Conservation (phyloP, 129 eudicot species). For the Oenanthe sinensis region DNA sequence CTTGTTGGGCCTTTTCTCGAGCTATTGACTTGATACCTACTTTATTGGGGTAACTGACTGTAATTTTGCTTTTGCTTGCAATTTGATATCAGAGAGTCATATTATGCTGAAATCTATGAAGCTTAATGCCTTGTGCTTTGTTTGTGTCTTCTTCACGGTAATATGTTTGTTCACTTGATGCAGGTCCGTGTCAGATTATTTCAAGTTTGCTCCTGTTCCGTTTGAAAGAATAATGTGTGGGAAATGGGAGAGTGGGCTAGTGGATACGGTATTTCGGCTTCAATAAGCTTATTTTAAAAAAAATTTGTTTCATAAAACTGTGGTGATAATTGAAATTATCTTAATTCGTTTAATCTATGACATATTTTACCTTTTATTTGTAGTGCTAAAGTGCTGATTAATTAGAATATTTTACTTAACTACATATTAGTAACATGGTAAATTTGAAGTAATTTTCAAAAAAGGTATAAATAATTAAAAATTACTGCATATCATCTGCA, state of each 20-base stretch:
- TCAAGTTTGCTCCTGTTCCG: slow-evolving; percentile 68
- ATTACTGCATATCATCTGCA: background rate
- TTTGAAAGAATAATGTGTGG: slow-evolving; percentile 43
- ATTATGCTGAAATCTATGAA: background rate
- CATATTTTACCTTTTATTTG: background rate
- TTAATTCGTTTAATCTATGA: background rate
- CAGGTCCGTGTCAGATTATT: slow-evolving; percentile 66
- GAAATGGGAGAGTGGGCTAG: slow-evolving; percentile 20
- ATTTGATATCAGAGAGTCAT: background rate
- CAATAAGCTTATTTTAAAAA: background rate
- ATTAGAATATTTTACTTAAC: background rate
- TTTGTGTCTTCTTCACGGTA: slow-evolving; percentile 5
- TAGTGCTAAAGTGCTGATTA: background rate
- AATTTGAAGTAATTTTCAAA: background rate
- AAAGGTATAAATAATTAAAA: background rate
- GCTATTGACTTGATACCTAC: slow-evolving; percentile 66
- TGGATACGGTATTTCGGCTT: slow-evolving; percentile 32
- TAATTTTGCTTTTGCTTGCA: background rate
- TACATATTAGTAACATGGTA: background rate
- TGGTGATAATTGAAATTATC: background rate
- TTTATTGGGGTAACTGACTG: slow-evolving; percentile 45
- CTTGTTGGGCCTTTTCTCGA: slow-evolving; percentile 79
- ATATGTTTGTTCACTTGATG: slow-evolving; percentile 19
- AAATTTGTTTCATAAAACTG: background rate
- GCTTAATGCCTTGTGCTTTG: background rate